Evolutionary conservation across 148 eudicot species (phyloP).

Genomic region (Cornus florida): DNA sequence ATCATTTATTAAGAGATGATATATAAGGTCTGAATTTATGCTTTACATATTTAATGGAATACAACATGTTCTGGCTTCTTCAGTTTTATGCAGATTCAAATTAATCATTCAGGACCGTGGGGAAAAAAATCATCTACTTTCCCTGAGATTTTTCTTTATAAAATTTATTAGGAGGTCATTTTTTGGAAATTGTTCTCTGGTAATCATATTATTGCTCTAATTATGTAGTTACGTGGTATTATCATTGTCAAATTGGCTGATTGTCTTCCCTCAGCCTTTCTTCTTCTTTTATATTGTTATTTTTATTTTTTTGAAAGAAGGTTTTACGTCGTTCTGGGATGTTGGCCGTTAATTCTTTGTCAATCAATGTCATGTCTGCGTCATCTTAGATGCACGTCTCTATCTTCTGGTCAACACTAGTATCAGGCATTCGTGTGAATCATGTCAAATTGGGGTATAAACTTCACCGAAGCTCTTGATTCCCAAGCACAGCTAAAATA

Average conservation of each 20-base stretch:
- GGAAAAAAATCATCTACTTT: not conserved
- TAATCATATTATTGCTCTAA: not conserved
- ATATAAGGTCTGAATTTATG: not conserved
- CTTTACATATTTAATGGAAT: not conserved
- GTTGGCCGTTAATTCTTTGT: not conserved
- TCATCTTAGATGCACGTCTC: too few species aligned
- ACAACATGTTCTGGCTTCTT: not conserved
- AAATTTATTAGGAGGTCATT: not conserved
- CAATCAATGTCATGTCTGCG: too few species aligned
- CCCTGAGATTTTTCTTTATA: too few species aligned
- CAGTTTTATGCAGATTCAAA: not conserved
- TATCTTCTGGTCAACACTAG: too few species aligned
- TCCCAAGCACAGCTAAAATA: too few species aligned
- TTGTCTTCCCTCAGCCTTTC: not conserved
- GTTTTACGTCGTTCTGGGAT: not conserved
- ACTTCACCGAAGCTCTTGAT: too few species aligned
- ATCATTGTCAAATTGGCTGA: not conserved
- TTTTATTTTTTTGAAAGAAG: too few species aligned
- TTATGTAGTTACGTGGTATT: too few species aligned
- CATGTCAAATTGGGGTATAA: too few species aligned
- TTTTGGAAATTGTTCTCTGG: not conserved
- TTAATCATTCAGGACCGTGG: not conserved
- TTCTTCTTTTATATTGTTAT: too few species aligned
- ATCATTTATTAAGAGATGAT: slow-evolving; percentile 3
- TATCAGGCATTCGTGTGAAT: too few species aligned